phyloP scores from a whole-genome alignment of 352 stramenopile species.

The Phytopythium mirpurense region DNA sequence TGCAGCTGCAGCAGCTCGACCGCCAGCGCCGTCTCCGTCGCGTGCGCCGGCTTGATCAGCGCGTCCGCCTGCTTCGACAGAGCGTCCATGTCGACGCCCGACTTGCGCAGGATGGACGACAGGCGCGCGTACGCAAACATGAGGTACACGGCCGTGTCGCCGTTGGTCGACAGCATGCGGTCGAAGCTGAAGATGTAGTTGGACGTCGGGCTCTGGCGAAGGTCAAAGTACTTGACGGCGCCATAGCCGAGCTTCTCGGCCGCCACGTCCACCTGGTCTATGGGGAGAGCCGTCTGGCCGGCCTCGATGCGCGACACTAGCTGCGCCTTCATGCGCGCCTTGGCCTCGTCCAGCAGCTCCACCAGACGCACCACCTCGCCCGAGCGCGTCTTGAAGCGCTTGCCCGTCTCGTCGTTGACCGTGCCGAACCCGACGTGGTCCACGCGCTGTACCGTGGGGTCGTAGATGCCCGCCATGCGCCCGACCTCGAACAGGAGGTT shows the following conservation, averaged over 20 bases:
- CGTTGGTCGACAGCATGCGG: conserved; percentile 98
- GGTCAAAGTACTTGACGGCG: conserved; percentile 99
- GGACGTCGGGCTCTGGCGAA: conserved; percentile 95
- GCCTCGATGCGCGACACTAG: conserved; percentile 90
- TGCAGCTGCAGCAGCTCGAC: conserved; percentile 95
- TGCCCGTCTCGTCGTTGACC: conserved; percentile 83
- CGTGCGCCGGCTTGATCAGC: conserved; percentile 62
- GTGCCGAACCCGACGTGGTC: conserved; percentile 85
- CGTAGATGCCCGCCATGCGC: conserved; percentile 68
- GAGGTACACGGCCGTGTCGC: conserved; percentile 99
- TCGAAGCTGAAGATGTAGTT: conserved; percentile 99
- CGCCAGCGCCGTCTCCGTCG: conserved; percentile 89
- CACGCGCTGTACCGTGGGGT: conserved; percentile 76
- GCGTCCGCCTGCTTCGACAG: conserved; percentile 48
- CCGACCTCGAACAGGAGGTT: conserved; percentile 81
- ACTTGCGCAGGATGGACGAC: conserved; percentile 96
- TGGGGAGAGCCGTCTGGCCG: conserved; percentile 82
- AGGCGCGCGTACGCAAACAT: conserved; percentile 98
- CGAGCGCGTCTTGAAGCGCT: conserved; percentile 98
- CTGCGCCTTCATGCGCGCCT: conserved; percentile 92
- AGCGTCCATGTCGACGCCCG: conserved; percentile 77
- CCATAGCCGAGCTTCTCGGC: conserved; percentile 97
- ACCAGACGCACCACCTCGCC: conserved; percentile 98
- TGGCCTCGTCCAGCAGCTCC: conserved; percentile 98
- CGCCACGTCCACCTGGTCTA: conserved; percentile 91